A percentile compares a stretch with the other conserved stretches of the same genome.
phyloP scores from a whole-genome alignment of 768 basidiomycete genomes.

The Naganishia kalamii region DNA sequence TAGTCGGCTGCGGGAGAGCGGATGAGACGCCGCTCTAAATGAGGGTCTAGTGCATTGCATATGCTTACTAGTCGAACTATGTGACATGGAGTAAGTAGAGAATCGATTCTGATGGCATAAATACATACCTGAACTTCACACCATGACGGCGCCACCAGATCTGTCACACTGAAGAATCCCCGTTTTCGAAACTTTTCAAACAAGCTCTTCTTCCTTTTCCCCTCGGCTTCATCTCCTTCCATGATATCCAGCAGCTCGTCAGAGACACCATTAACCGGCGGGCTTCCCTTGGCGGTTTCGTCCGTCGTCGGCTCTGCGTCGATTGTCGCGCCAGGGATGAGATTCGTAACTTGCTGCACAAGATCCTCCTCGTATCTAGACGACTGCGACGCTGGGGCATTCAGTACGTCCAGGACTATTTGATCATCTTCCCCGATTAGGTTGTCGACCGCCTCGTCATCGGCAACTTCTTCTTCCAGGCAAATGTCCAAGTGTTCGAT shows the following conservation, averaged over 20 bases:
- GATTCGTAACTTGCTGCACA: conserved; percentile 15
- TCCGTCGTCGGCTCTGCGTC: neutral
- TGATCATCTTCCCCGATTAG: neutral
- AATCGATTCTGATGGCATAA: neutral
- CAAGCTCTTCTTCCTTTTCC: conserved; percentile 12
- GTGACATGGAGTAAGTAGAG: neutral
- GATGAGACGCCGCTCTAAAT: neutral
- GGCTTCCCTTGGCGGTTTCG: neutral
- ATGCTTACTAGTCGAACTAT: conserved; percentile 44
- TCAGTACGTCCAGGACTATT: neutral
- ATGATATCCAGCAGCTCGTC: neutral
- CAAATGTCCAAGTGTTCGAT: conserved; percentile 3
- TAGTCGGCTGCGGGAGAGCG: conserved; percentile 31
- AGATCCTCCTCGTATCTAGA: conserved; percentile 17
- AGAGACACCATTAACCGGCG: neutral
- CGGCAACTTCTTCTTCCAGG: neutral
- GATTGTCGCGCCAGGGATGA: neutral
- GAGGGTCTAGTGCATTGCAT: too few relatives aligned
- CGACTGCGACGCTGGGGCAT: conserved; percentile 11
- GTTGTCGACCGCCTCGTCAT: neutral
- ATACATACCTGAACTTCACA: conserved; percentile 40
- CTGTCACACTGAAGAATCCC: conserved; percentile 46
- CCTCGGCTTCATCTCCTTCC: neutral
- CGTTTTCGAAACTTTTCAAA: conserved; percentile 35
- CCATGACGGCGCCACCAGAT: conserved; percentile 47